Base-by-base conservation (phyloP, 129 eudicot species). In the Artemisia annua region DNA sequence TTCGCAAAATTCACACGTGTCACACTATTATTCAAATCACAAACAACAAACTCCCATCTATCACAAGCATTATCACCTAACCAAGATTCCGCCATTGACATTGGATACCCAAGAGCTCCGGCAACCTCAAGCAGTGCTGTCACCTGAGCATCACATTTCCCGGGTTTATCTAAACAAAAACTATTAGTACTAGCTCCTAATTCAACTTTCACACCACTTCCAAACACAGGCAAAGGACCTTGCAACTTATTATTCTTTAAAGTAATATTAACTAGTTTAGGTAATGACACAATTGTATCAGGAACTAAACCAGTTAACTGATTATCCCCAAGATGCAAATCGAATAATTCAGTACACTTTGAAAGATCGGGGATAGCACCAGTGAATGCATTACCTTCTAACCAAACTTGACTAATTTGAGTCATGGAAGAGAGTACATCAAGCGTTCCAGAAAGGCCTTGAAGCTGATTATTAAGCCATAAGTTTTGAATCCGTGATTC, bases 101-200 rank as follows among this genome's bases (percentile, higher is more conserved):
- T 2, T 0, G 85, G 88, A 55, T 76, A 80, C 55, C 89, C 84
- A 4, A 85, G 24, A 43, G 75, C 84, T 13, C 77, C 77, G n/a
- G 86, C 86, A 43, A 78, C 79, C 15, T 54, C 70, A 46, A 85
- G 76, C 61, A 85, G 86, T n/a, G 70, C 58, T 1, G 67, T 72
- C 28, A 82, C 89, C 60, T 82, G 87, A 3, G 74, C 76, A 81
- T 82, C 87, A 67, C 90, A 86, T 13, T 85, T 85, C 9, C 90
- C 85, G 10, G 85, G 78, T 14, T 30, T 53, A 4, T 16, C 17
- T 20, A 51, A 62, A 46, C 91, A 86, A 15, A 86, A 86, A 49
- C 83, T 80, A 58, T 86, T 86, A 15, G 54, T 39, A 20, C 0
- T 20, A 20, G 2, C 1, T 12, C 78, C 75, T 4, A 79, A 17